Evolutionary conservation across 2,329 filamentous ascomycete genomes (phyloP).

Genomic region (Clarireedia paspali): DNA sequence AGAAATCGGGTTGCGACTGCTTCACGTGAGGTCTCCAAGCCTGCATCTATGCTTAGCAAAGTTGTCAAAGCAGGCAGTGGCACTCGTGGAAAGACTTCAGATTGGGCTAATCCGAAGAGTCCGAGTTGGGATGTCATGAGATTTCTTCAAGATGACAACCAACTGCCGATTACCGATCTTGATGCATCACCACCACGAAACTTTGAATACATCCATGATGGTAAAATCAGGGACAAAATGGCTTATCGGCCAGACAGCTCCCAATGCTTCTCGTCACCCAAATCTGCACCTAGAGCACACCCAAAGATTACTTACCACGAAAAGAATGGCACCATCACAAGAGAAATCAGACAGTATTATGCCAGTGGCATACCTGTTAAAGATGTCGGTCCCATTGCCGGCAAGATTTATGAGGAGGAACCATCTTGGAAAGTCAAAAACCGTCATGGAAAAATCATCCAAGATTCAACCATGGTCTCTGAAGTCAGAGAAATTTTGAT

Average conservation of each 20-base stretch:
- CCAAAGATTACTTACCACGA: slow-evolving; percentile 19
- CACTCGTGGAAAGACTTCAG: not conserved
- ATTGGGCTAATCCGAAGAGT: slow-evolving; percentile 19
- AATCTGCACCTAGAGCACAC: slow-evolving; percentile 10
- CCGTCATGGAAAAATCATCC: not conserved
- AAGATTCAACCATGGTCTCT: not conserved
- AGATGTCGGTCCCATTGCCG: slow-evolving; percentile 17
- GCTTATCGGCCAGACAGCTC: not conserved
- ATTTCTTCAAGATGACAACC: slow-evolving; percentile 12
- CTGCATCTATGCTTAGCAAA: not conserved
- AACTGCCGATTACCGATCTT: not conserved
- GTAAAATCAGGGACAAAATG: not conserved
- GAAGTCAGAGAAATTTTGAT: slow-evolving; percentile 2
- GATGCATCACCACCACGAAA: not conserved
- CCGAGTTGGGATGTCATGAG: slow-evolving; percentile 16
- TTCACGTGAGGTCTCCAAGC: not conserved
- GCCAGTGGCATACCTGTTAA: slow-evolving; percentile 15
- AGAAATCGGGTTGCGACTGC: not conserved
- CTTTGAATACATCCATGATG: slow-evolving; percentile 1
- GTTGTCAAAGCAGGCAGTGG: not conserved
- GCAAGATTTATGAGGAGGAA: not conserved
- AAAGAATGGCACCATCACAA: slow-evolving; percentile 19
- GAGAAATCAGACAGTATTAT: slow-evolving; percentile 7
- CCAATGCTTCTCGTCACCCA: not conserved
- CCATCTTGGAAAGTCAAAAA: not conserved